Evolutionary conservation across 2,329 filamentous ascomycete genomes (phyloP), one percentile per base, ranked within the genome.

Genomic region (Sporothrix dimorphospora): DNA sequence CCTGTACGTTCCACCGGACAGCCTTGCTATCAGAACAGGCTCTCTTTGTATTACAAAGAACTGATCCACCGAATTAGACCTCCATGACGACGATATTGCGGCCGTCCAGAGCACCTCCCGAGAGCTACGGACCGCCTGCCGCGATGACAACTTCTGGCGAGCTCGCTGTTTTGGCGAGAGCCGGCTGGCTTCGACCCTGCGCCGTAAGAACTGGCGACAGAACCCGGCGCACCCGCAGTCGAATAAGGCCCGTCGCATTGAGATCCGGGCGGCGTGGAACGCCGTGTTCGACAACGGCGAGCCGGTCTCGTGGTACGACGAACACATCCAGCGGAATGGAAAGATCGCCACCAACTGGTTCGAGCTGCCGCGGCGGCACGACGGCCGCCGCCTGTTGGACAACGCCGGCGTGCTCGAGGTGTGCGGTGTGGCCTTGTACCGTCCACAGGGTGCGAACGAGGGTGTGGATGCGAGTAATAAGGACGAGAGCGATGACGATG

Each of bases 261-360:
- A 90, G 4, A 93, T 93, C 76, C 47, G 65, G n/a, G 34, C 66
- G 30, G 34, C 63, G 16, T 97, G 94, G 94, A 93, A 97, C 76
- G 93, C 93, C 0, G 89, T 88, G 0, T 94, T 91, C 75, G 88
- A 90, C 24, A 51, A 51, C 0, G 83, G 81, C 4, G 94, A 98
- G 81, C 84, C 84, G 53, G 85, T 94, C 24, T 89, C 92, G 66
- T 98, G 94, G 91, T 97, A 97, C 79, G 88, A 92, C 71, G 94
- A 98, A 80, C 97, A 94, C 78, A 91, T 97, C 74, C 93, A 94
- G 70, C 87, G 94, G 45, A 87, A 94, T 80, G 94, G 89, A 0
- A 90, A 91, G 0, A 85, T 94, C n/a, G 86, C 86, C 16, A 84
- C 94, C 70, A 91, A 87, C 76, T 98, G 94, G 94, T 84, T 97